Evolutionary conservation across 2,329 filamentous ascomycete species (phyloP).

Genomic region (Tolypocladium endophyticum): DNA sequence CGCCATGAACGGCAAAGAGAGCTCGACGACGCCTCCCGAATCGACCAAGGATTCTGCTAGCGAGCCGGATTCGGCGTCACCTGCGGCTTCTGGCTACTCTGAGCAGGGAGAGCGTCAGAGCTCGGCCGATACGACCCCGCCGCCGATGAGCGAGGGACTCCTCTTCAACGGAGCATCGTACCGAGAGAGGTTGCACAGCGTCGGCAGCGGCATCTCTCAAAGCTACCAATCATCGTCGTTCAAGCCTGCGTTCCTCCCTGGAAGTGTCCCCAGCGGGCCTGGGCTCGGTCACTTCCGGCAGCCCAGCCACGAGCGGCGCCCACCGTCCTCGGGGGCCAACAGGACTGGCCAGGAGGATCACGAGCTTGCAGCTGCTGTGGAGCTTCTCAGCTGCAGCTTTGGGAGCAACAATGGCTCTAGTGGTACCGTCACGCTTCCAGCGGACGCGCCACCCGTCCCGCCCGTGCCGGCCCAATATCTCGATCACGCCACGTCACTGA

Average conservation of each 20-base stretch:
- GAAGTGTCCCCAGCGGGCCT: slow-evolving; percentile 35
- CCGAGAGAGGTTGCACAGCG: slow-evolving; percentile 50
- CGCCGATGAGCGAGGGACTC: slow-evolving; percentile 62
- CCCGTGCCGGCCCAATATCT: slow-evolving; percentile 74
- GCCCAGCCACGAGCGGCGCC: slow-evolving; percentile 64
- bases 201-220: slow-evolving; percentile 51
- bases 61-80: slow-evolving; percentile 73
- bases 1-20: slow-evolving; percentile 62
- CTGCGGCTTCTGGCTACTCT: slow-evolving; percentile 70
- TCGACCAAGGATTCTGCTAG: slow-evolving; percentile 61
- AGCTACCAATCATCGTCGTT: slow-evolving; percentile 67
- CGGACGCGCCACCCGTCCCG: slow-evolving; percentile 78
- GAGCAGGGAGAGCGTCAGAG: slow-evolving; percentile 68
- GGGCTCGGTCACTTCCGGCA: slow-evolving; percentile 55
- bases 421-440: slow-evolving; percentile 49
- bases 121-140: slow-evolving; percentile 87
- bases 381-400: slow-evolving; percentile 84
- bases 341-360: slow-evolving; percentile 71
- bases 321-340: slow-evolving; percentile 69
- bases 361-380: slow-evolving; percentile 81
- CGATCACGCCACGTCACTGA: slow-evolving; percentile 45
- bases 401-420: slow-evolving; percentile 61
- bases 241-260: slow-evolving; percentile 32
- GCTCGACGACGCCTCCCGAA: slow-evolving; percentile 50
- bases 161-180: slow-evolving; percentile 39